Base-by-base conservation (phyloP, 169 alveolate genomes). In the Cryptosporidium andersoni region DNA sequence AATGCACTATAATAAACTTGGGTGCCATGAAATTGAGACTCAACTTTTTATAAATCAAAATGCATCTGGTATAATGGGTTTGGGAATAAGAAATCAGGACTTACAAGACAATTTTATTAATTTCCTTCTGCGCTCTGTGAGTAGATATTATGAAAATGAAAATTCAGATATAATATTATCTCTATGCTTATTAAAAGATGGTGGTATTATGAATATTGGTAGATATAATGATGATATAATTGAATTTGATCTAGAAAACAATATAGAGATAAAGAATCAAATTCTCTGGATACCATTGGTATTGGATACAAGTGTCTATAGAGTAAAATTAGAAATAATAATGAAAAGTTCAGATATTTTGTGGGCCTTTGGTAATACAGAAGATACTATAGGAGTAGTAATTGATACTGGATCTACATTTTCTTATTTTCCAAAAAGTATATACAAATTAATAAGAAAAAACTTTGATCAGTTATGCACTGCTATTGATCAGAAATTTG, bases 31-130 rank as follows among this genome's bases (percentile, higher is more conserved):
- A 25, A 51, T 74, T 40, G 93, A 90, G 40, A 90, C 93, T 36
- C 74, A 89, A 14, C 81, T 66, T n/a, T 66, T 90, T 25, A 56
- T 80, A 3, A 53, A 62, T 12, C 93, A 90, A 52, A 55, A 64
- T 66, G 93, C 93, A 34, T 51, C 82, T 39, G 93, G 93, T 40
- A 82, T 90, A 40, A 49, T 81, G 53, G 93, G 93, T 2, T 40
- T 90, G 25, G 91, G 88, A 40, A 39, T 80, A 48, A 74, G 60
- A 74, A 40, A 51, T 4, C 55, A 9, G 39, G 5, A 34, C 25
- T 36, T 58, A 7, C 51, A 48, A 11, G 37, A 37, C n/a, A 58
- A 74, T 43, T 36, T 60, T 40, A 53, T 60, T 43, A n/a, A 56
- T 42, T 42, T n/a, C 0, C 34, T 74, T 55, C 45, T 74, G 34